Conservation (phyloP, 2,329 filamentous ascomycete species). For the Pseudogymnoascus sp. region DNA sequence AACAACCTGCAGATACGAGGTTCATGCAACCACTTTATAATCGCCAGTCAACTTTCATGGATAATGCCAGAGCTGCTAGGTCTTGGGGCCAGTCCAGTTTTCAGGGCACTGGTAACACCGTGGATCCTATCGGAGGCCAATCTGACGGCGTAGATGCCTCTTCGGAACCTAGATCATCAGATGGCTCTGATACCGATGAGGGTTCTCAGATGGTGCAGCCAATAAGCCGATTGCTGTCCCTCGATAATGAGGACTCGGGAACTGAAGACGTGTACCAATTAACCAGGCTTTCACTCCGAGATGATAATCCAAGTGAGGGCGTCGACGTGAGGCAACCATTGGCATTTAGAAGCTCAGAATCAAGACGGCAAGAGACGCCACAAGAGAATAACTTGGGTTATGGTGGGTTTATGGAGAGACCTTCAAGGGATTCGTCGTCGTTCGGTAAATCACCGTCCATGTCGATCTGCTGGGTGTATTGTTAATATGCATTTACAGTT, state of each 20-base stretch:
- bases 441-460: slow-evolving; percentile 1
- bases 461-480: neutral
- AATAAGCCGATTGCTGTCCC: neutral
- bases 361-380: neutral
- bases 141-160: neutral
- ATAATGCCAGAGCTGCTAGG: neutral
- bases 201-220: neutral
- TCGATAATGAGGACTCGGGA: neutral
- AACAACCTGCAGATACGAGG: neutral
- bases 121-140: neutral
- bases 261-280: neutral
- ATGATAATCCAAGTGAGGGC: neutral
- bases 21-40: neutral
- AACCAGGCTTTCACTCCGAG: neutral
- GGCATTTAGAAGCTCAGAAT: neutral
- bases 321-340: neutral
- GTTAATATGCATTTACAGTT: slow-evolving; percentile 13
- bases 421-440: slow-evolving; percentile 11
- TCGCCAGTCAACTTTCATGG: neutral
- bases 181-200: neutral
- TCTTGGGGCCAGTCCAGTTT: neutral
- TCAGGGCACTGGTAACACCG: neutral
- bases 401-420: slow-evolving; percentile 22
- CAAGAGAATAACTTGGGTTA: slow-evolving; percentile 23
- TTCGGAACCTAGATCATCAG: neutral